A percentile compares a stretch with the other conserved stretches of the same genome.
These are phyloP conservation scores for Erucastrum elatum DNA, from an alignment of 345 rosid species.

Conservation along the genomic window DNA sequence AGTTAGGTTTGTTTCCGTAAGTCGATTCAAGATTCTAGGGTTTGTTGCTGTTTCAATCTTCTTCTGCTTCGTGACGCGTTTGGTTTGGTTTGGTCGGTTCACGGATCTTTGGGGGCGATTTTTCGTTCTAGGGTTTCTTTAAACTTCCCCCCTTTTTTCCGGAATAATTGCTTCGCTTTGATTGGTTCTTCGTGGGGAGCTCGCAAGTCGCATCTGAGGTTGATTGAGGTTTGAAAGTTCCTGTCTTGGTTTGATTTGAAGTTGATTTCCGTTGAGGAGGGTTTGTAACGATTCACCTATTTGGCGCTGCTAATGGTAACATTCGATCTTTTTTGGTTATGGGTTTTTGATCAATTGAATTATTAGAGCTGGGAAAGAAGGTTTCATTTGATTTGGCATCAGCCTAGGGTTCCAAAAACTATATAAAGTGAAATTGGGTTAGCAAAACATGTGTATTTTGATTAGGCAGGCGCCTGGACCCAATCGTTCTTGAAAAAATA, in stretches of 20 bases:
- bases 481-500: neutral
- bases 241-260: conserved; percentile 14
- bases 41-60: conserved; percentile 1
- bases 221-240: conserved; percentile 5
- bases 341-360: conserved; percentile 10
- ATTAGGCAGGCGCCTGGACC: neutral
- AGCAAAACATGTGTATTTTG: neutral
- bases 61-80: neutral
- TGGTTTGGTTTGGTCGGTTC: conserved; percentile 15
- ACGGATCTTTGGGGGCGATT: conserved; percentile 30
- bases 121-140: conserved; percentile 35
- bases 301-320: conserved; percentile 29
- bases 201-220: conserved; percentile 6
- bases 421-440: neutral
- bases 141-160: neutral
- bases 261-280: conserved; percentile 8
- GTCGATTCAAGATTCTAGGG: conserved; percentile 7
- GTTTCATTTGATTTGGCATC: conserved; percentile 15
- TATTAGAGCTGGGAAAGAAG: neutral
- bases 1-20: neutral
- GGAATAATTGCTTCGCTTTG: neutral
- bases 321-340: neutral
- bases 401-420: conserved; percentile 20
- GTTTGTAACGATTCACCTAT: conserved; percentile 4
- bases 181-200: conserved; percentile 11